Evolutionary conservation across 768 basidiomycete genomes (phyloP).

Genomic region (Lactarius deliciosus): DNA sequence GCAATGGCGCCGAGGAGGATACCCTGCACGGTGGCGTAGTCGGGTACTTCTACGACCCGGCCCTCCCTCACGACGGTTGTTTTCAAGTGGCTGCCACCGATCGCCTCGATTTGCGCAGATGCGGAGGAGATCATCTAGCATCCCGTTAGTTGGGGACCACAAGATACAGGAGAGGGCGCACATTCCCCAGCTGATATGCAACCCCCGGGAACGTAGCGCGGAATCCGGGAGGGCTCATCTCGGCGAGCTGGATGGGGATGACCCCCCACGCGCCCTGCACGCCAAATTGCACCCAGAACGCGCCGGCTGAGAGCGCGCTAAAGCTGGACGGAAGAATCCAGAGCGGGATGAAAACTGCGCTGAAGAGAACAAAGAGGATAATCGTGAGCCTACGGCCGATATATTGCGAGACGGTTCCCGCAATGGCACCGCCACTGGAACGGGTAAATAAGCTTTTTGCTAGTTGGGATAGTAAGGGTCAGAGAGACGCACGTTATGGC

Average conservation of each 20-base stretch:
- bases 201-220: conserved; percentile 48
- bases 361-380: conserved; percentile 37
- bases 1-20: conserved; percentile 85
- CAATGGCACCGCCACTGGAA: conserved; percentile 40
- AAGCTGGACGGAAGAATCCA: conserved; percentile 49
- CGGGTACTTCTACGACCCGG: conserved; percentile 35
- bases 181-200: conserved; percentile 46
- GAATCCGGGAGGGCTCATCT: conserved; percentile 50
- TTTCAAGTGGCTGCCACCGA: conserved; percentile 44
- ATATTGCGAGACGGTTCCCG: conserved; percentile 43
- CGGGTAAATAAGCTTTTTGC: not conserved
- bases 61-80: conserved; percentile 36
- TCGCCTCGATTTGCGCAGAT: conserved; percentile 50
- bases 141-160: not conserved
- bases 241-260: conserved; percentile 46
- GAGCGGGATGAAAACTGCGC: conserved; percentile 39
- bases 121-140: conserved; percentile 46
- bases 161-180: conserved; percentile 14
- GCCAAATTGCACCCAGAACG: conserved; percentile 48
- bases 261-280: conserved; percentile 43
- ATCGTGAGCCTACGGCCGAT: conserved; percentile 49
- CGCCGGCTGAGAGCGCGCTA: conserved; percentile 44
- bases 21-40: conserved; percentile 67
- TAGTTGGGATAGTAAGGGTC: conserved; percentile 14
- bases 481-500: conserved; percentile 33